Evolutionary conservation across 1,284 basidiomycete genomes (phyloP), one percentile per base, ranked within the genome.

Genomic region (Porogramme epimiltina): DNA sequence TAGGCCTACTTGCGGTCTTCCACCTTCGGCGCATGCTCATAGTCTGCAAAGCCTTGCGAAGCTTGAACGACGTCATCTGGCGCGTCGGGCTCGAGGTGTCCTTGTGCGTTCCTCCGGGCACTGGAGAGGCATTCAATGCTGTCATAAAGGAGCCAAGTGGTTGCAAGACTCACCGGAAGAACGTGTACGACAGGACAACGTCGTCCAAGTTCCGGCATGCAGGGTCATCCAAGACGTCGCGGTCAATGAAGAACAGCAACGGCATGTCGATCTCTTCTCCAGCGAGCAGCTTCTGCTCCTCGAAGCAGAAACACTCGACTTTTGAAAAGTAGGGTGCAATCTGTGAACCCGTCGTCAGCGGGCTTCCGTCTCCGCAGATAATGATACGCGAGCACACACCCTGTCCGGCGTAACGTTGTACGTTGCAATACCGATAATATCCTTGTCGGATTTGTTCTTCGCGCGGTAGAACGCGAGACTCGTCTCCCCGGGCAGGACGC

Each of bases 271-370:
- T 93, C 71, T 98, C 95, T 73, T 99, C 97, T 20, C 91, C 89
- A 0, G 96, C 95, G 20, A 98, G 76, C 18, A 99, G 82, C 64
- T 89, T 92, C 72, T 99, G 97, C 70, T 99, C 97, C 70, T 99
- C 97, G 63, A 99, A 99, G 73, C 97, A 99, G 78, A 99, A 99
- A 64, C 97, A 99, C 71, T 99, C 97, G 8, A 99, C 95, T 75
- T 99, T 99, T 51, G 95, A 93, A 68, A 99, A 99, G 71, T 98
- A 99, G 0, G 96, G 95, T 5, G 97, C 97, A 61, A 98, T 85
- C 93, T 98, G 66, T 4, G 16, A 15, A n/a, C 10, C 5, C 18
- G 11, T 13, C 6, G 10, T 49, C 47, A 47, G 31, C 24, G 15
- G n/a, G 15, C 18, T 42, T 15, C 28, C 9, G 28, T 31, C 15